Conservation (phyloP, 2,329 filamentous ascomycete species). For the Colletotrichum melonis region DNA sequence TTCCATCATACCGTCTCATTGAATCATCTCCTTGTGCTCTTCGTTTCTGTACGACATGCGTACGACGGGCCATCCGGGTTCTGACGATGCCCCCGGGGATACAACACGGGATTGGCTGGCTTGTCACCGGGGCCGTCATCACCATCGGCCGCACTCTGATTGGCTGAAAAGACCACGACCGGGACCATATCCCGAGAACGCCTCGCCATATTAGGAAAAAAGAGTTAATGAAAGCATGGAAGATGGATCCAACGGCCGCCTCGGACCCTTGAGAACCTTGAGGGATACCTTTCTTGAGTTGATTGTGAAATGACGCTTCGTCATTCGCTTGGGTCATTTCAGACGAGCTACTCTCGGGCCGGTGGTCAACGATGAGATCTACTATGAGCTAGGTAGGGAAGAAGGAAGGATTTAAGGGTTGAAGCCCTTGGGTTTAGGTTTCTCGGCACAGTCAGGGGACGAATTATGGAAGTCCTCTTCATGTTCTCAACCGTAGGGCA, state of each 20-base stretch:
- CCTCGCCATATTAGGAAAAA: slow-evolving; percentile 4
- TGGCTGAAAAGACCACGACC: not conserved
- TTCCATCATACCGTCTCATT: not conserved
- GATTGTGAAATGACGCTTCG: not conserved
- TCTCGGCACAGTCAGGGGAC: not conserved
- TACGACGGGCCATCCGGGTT: slow-evolving; percentile 28
- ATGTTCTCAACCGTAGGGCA: too few species aligned
- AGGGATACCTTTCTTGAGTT: not conserved
- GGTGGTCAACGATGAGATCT: not conserved
- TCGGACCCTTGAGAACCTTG: slow-evolving; percentile 23
- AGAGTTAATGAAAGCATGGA: slow-evolving; percentile 1
- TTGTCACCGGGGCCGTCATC: slow-evolving; percentile 24
- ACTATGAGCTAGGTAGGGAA: not conserved
- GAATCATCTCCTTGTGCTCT: not conserved
- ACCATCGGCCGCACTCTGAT: slow-evolving; percentile 23
- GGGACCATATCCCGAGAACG: not conserved
- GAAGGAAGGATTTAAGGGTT: not conserved
- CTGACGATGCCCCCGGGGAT: slow-evolving; percentile 6
- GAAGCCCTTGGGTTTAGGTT: not conserved
- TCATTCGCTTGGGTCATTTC: not conserved
- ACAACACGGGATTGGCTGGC: slow-evolving; percentile 30
- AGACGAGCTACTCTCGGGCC: not conserved
- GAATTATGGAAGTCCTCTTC: not conserved
- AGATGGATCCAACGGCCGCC: not conserved
- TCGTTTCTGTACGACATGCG: not conserved